Conservation (phyloP, 2,329 filamentous ascomycete genomes). For the Aspergillus sp. region DNA sequence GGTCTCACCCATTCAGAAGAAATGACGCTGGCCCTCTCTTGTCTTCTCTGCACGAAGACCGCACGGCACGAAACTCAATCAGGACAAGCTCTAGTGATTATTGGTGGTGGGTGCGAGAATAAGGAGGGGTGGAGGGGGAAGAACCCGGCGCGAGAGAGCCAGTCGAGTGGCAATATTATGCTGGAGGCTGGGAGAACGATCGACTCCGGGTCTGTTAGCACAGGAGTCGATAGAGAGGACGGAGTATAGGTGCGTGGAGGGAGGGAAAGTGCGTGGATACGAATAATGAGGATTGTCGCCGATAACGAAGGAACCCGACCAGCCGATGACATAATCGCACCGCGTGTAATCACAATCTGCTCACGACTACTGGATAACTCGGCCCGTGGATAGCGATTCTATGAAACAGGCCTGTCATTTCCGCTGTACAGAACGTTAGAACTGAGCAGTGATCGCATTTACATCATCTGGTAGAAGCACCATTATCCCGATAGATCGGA, state of each 20-base stretch:
- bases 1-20: slow-evolving; percentile 14
- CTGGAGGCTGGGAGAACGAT: slow-evolving; percentile 3
- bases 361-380: too few species aligned
- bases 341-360: too few species aligned
- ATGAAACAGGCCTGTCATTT: too few species aligned
- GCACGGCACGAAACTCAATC: slow-evolving; percentile 20
- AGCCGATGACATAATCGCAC: too few species aligned
- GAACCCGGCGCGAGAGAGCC: background rate
- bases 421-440: too few species aligned
- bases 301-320: too few species aligned
- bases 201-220: slow-evolving; percentile 14
- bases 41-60: slow-evolving; percentile 15
- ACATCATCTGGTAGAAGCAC: too few species aligned
- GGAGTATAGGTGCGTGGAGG: background rate
- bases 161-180: slow-evolving; percentile 2
- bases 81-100: slow-evolving; percentile 11
- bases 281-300: background rate
- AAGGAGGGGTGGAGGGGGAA: slow-evolving; percentile 11
- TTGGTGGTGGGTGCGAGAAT: slow-evolving; percentile 6
- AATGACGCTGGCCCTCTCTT: slow-evolving; percentile 14
- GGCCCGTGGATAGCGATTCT: too few species aligned
- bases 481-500: too few species aligned
- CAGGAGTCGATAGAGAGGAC: too few species aligned
- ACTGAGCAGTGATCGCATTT: too few species aligned
- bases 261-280: background rate